Evolutionary conservation across 2,329 filamentous ascomycete species (phyloP).

Genomic region (Madurella mycetomatis): DNA sequence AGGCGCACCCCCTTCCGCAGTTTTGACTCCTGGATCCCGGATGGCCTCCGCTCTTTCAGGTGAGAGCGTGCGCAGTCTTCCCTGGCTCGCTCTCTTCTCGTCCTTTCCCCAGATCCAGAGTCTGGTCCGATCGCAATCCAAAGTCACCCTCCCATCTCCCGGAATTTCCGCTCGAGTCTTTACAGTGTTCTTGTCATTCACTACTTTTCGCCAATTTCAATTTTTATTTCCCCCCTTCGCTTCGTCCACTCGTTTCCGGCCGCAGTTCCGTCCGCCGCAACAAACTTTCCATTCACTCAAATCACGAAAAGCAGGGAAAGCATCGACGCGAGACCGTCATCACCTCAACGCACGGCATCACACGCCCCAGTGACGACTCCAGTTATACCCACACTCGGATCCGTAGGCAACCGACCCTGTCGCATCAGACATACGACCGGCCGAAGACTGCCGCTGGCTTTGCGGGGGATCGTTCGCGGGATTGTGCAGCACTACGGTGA

Average conservation of each 20-base stretch:
- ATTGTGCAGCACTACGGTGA: conserved; percentile 21
- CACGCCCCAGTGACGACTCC: neutral
- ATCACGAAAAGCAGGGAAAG: neutral
- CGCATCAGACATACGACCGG: neutral
- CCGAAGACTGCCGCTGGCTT: conserved; percentile 9
- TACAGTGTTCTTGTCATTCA: conserved; percentile 5
- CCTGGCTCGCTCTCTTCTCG: conserved; percentile 10
- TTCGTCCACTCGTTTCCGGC: conserved; percentile 23
- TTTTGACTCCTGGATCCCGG: conserved; percentile 16
- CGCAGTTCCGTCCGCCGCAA: neutral
- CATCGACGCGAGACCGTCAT: conserved; percentile 15
- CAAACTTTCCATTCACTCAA: neutral
- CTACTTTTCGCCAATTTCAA: conserved; percentile 9
- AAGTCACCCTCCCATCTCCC: neutral
- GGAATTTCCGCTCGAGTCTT: neutral
- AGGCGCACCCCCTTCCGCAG: conserved; percentile 17
- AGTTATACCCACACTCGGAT: neutral
- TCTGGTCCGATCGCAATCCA: conserved; percentile 11
- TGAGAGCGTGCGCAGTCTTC: conserved; percentile 20
- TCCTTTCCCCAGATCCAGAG: conserved; percentile 22
- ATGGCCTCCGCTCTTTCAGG: conserved; percentile 18
- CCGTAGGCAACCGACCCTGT: neutral
- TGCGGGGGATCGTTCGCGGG: conserved; percentile 17
- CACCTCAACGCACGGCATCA: neutral
- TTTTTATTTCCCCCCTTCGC: conserved; percentile 7